Conservation (phyloP, 352 stramenopile genomes). For the Phytophthora boehmeriae region DNA sequence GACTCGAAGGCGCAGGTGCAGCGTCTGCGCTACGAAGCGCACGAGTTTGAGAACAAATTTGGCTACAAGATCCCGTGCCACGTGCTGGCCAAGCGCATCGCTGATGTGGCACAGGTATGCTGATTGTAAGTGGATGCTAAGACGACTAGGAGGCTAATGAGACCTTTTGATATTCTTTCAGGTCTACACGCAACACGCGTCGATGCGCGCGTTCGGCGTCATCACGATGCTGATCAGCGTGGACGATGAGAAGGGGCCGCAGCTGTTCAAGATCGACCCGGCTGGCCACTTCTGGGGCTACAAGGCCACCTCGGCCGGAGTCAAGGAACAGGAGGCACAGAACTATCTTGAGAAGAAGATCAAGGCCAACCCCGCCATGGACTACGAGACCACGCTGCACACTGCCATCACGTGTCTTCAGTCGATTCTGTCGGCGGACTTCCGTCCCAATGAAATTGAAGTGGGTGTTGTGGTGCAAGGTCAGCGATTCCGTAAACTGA, state of each 20-base stretch:
- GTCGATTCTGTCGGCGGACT: constrained; percentile 97
- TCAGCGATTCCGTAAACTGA: constrained; percentile 92
- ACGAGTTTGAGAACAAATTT: constrained; percentile 98
- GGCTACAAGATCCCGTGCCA: constrained; percentile 96
- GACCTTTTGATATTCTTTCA: neutral
- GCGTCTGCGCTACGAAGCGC: constrained; percentile 95
- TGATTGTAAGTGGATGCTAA: neutral
- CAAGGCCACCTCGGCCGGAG: constrained; percentile 92
- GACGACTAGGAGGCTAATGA: neutral
- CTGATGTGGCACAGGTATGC: constrained; percentile 93
- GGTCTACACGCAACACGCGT: constrained; percentile 94
- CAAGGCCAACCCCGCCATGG: constrained; percentile 89
- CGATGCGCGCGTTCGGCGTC: constrained; percentile 95
- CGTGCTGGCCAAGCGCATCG: constrained; percentile 96
- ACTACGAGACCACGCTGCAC: constrained; percentile 94
- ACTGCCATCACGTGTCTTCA: constrained; percentile 98
- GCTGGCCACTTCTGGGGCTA: constrained; percentile 97
- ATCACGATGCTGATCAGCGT: constrained; percentile 97
- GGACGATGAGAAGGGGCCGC: constrained; percentile 98
- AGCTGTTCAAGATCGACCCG: constrained; percentile 98
- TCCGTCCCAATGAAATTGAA: constrained; percentile 97
- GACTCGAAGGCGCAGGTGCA: constrained; percentile 94
- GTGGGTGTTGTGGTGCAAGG: constrained; percentile 73
- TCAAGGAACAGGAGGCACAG: constrained; percentile 98
- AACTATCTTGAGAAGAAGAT: constrained; percentile 99